phyloP scores from a whole-genome alignment of 192 early-diverging fungal species.

The Coemansia sp. region DNA sequence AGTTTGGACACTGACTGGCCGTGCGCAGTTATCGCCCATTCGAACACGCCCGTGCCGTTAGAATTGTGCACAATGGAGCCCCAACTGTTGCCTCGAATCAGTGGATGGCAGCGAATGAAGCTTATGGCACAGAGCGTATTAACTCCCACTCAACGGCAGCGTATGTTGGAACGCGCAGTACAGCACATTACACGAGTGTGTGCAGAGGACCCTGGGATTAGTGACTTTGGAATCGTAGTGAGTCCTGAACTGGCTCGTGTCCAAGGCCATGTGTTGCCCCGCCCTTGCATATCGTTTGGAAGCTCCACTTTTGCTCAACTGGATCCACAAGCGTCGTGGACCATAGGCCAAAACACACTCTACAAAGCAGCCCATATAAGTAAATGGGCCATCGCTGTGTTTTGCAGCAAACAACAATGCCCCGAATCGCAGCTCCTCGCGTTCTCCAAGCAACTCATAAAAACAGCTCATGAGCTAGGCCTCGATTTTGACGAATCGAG shows the following conservation, averaged over 20 bases:
- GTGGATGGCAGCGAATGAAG: conserved; percentile 10
- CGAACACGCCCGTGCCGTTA: conserved; percentile 12
- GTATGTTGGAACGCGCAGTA: conserved; percentile 5
- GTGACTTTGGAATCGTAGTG: conserved; percentile 21
- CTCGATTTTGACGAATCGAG: neutral
- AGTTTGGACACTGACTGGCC: conserved; percentile 3
- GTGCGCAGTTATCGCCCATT: conserved; percentile 11
- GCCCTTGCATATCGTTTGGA: conserved; percentile 2
- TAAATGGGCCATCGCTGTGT: conserved; percentile 29
- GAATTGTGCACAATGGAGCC: conserved; percentile 7
- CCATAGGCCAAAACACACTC: too few relatives aligned
- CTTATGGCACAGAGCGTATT: conserved; percentile 4
- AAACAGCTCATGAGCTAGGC: neutral
- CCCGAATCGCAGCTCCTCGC: conserved; percentile 4
- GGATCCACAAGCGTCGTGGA: too few relatives aligned
- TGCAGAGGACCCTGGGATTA: neutral
- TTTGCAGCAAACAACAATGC: conserved; percentile 12
- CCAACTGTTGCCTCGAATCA: neutral
- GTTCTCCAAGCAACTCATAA: conserved; percentile 22
- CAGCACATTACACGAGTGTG: neutral
- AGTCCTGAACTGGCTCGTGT: conserved; percentile 7
- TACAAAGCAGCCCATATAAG: neutral
- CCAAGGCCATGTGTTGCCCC: conserved; percentile 3
- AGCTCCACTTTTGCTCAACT: too few relatives aligned
- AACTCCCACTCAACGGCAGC: neutral